These are phyloP conservation scores for Fusarium coffeatum DNA, from an alignment of 2,329 filamentous ascomycete genomes.

Conservation along the genomic window DNA sequence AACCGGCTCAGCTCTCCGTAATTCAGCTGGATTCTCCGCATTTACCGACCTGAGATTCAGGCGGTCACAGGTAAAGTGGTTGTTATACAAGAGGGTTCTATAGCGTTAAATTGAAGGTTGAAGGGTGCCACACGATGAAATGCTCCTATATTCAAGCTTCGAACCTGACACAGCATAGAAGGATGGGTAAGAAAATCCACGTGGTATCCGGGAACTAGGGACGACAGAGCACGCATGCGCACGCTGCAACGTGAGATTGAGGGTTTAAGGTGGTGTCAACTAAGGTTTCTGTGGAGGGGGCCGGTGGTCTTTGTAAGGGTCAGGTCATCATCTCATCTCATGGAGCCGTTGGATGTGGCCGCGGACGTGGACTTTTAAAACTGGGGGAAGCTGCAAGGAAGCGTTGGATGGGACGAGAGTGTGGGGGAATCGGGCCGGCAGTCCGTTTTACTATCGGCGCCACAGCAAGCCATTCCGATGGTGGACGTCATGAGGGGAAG, in stretches of 20 bases:
- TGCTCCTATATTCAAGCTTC: conserved; percentile 2
- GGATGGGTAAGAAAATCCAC: conserved; percentile 20
- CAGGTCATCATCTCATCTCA: conserved; percentile 15
- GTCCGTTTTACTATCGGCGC: conserved; percentile 41
- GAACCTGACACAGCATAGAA: conserved; percentile 1
- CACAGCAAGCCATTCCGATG: conserved; percentile 42
- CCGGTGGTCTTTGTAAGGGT: conserved; percentile 7
- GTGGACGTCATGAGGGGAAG: conserved; percentile 32
- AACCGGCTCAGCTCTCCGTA: conserved; percentile 25
- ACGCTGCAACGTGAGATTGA: conserved; percentile 3
- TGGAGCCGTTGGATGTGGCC: neutral
- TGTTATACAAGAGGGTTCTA: conserved; percentile 17
- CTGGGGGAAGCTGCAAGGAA: conserved; percentile 27
- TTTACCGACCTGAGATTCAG: conserved; percentile 28
- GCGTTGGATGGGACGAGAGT: conserved; percentile 33
- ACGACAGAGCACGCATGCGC: conserved; percentile 8
- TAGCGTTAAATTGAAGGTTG: conserved; percentile 2
- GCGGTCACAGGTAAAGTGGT: conserved; percentile 18
- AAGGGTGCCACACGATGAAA: conserved; percentile 9
- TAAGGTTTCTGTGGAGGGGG: conserved; percentile 7
- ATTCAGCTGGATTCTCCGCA: conserved; percentile 28
- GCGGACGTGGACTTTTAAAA: neutral
- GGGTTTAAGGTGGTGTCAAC: conserved; percentile 15
- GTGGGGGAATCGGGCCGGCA: conserved; percentile 46
- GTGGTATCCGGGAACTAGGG: conserved; percentile 39